phyloP scores from a whole-genome alignment of 805 yeast species.

The Starmera pachycereana region DNA sequence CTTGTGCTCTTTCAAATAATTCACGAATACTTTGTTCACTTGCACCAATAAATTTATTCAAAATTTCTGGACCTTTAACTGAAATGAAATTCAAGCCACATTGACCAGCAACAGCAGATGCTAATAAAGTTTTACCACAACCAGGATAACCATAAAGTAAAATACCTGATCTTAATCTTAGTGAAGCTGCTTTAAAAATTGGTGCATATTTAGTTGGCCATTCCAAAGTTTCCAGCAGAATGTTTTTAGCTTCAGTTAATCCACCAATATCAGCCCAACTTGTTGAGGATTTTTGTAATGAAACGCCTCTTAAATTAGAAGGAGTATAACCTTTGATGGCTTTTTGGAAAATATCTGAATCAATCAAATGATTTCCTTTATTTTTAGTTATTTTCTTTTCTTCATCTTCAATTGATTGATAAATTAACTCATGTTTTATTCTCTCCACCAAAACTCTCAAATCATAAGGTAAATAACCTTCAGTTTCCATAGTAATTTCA shows the following conservation, averaged over 20 bases:
- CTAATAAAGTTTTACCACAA: constrained; percentile 89
- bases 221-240: constrained; percentile 79
- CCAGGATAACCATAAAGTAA: constrained; percentile 94
- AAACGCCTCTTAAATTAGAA: constrained; percentile 76
- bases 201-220: constrained; percentile 98
- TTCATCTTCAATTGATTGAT: constrained; percentile 6
- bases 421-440: constrained; percentile 39
- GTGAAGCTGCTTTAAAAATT: constrained; percentile 80
- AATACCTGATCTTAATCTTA: constrained; percentile 82
- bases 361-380: background rate
- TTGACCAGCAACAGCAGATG: constrained; percentile 88
- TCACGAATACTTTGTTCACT: constrained; percentile 90
- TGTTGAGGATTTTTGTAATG: constrained; percentile 62
- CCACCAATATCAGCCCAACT: constrained; percentile 93
- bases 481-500: constrained; percentile 61
- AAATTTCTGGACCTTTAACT: constrained; percentile 90
- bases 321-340: constrained; percentile 71
- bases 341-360: constrained; percentile 32
- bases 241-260: constrained; percentile 58
- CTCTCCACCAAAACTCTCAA: constrained; percentile 62
- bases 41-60: constrained; percentile 94
- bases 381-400: background rate
- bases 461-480: constrained; percentile 85
- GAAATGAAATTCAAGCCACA: constrained; percentile 91
- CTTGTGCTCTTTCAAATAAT: constrained; percentile 85